These are phyloP conservation scores for Raddia guianensis DNA, from an alignment of 176 grass and related monocot genomes.

Conservation along the genomic window DNA sequence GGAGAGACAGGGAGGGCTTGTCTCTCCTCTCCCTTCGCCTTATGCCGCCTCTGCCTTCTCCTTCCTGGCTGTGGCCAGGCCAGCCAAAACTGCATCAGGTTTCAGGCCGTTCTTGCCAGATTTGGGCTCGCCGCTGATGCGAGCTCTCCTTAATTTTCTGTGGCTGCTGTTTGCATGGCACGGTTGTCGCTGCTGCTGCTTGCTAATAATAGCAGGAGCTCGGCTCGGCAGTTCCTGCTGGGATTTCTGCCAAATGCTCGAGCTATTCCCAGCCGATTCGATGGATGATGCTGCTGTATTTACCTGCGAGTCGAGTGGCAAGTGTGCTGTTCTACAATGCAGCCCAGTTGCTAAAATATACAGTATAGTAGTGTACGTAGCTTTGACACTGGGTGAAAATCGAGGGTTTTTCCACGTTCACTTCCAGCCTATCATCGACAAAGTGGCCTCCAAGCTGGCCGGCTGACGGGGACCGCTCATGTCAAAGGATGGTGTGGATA, in stretches of 20 bases:
- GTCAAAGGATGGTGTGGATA: too few relatives aligned
- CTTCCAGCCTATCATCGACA: too few relatives aligned
- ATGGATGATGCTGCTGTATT: background rate
- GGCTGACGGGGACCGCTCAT: too few relatives aligned
- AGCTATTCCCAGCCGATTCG: background rate
- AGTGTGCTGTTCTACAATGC: background rate
- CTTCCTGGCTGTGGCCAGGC: conserved; percentile 20
- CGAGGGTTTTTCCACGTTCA: too few relatives aligned
- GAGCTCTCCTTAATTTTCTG: conserved; percentile 35
- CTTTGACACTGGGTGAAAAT: too few relatives aligned
- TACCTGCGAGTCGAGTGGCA: background rate
- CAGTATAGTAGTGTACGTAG: too few relatives aligned
- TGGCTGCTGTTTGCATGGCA: conserved; percentile 22
- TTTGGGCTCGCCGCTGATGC: conserved; percentile 26
- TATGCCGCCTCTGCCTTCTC: conserved; percentile 46
- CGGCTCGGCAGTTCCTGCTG: background rate
- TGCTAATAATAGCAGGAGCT: conserved; percentile 11
- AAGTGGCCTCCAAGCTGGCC: too few relatives aligned
- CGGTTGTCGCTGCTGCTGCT: background rate
- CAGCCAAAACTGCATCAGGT: conserved; percentile 27
- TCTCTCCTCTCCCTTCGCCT: conserved; percentile 45
- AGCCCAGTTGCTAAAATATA: too few relatives aligned
- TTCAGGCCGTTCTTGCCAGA: conserved; percentile 22
- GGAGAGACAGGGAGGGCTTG: conserved; percentile 44
- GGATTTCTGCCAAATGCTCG: background rate